Evolutionary conservation across 2,329 filamentous ascomycete species (phyloP).

Genomic region (Coniochaeta sp.): DNA sequence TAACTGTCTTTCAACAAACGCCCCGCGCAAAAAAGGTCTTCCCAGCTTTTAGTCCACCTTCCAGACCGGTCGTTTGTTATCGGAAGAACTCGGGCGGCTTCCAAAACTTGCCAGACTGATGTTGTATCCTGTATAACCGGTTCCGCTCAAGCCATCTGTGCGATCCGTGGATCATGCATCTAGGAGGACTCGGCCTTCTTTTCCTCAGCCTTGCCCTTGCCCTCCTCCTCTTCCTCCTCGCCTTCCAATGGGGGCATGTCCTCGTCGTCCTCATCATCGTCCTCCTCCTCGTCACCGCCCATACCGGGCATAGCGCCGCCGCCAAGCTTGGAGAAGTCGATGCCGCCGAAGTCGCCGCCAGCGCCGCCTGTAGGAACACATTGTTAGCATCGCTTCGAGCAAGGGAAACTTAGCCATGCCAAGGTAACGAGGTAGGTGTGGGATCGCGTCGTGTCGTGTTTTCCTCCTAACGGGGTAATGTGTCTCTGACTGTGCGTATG

Average conservation of each 20-base stretch:
- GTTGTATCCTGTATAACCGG: neutral
- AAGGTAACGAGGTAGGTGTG: neutral
- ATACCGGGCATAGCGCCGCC: constrained; percentile 37
- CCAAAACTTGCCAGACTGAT: neutral
- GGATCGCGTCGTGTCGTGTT: neutral
- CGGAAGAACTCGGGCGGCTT: neutral
- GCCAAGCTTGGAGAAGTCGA: constrained; percentile 90
- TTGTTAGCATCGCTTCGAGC: constrained; percentile 10
- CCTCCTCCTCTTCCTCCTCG: constrained; percentile 39
- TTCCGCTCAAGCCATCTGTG: neutral
- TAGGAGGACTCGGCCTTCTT: constrained; percentile 1
- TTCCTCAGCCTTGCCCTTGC: constrained; percentile 6
- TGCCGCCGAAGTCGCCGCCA: constrained; percentile 67
- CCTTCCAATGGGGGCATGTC: constrained; percentile 81
- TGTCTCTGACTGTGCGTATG: neutral
- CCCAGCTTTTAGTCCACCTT: constrained; percentile 1
- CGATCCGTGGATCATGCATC: neutral
- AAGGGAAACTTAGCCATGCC: neutral
- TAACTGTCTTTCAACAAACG: neutral
- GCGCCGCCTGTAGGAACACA: constrained; percentile 22
- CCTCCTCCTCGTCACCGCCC: constrained; percentile 39
- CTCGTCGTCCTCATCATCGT: constrained; percentile 58
- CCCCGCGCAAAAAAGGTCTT: neutral
- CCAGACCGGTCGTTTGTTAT: neutral
- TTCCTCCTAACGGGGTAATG: neutral